phyloP scores from a whole-genome alignment of 2,329 filamentous ascomycete genomes.

The Chalara sp. region DNA sequence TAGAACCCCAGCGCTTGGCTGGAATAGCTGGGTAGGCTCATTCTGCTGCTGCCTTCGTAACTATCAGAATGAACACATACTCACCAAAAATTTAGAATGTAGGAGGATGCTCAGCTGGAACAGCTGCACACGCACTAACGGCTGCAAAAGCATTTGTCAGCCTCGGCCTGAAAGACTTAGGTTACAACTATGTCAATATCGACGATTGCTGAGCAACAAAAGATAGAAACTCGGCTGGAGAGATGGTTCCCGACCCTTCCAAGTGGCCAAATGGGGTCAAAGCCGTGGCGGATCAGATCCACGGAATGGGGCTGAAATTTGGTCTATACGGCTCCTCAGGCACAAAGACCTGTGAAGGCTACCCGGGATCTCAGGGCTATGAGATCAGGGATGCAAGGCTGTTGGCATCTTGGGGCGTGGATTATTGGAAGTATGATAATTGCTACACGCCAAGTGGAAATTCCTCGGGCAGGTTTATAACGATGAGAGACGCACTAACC shows the following conservation, averaged over 20 bases:
- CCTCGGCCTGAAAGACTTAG: conserved; percentile 10
- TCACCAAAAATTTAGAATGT: not conserved
- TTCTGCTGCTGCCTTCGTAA: not conserved
- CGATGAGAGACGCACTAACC: conserved; percentile 43
- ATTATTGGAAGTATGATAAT: conserved; percentile 53
- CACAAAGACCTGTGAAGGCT: conserved; percentile 4
- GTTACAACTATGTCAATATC: conserved; percentile 21
- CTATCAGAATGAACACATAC: not conserved
- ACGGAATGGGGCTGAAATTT: conserved; percentile 11
- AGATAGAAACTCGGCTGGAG: not conserved
- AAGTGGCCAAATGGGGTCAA: conserved; percentile 32
- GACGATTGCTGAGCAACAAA: conserved; percentile 39
- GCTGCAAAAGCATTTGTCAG: conserved; percentile 16
- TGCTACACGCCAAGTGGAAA: conserved; percentile 26
- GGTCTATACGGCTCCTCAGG: conserved; percentile 8
- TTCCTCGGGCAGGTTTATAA: conserved; percentile 31
- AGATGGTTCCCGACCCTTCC: conserved; percentile 29
- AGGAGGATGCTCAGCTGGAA: conserved; percentile 29
- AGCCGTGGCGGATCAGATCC: conserved; percentile 8
- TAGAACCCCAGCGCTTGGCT: conserved; percentile 13
- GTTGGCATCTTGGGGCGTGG: conserved; percentile 50
- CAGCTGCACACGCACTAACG: conserved; percentile 36
- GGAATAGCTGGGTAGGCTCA: conserved; percentile 12
- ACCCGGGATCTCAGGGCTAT: conserved; percentile 4
- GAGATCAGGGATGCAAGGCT: conserved; percentile 41